A percentile compares a stretch with the other conserved stretches of the same genome.
Evolutionary conservation across 495 filamentous ascomycete genomes (phyloP).

Genomic region (Daldinia grandis): DNA sequence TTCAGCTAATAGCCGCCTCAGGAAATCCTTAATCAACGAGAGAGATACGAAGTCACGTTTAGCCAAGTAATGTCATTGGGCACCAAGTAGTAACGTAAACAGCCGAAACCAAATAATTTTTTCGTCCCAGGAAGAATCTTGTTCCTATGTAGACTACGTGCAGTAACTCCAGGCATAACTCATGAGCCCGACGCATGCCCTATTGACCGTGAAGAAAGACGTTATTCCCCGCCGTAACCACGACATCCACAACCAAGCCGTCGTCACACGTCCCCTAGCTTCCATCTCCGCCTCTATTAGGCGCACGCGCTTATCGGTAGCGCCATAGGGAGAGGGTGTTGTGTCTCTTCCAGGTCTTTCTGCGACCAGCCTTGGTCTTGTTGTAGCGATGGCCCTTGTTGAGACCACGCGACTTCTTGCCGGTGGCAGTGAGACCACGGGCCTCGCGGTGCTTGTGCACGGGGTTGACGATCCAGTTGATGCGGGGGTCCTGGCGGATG

Average conservation of each 20-base stretch:
- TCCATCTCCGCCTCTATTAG: constrained; percentile 11
- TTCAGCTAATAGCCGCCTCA: too few relatives aligned
- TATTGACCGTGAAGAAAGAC: constrained; percentile 44
- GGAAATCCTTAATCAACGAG: neutral
- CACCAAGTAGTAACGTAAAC: neutral
- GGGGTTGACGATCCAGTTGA: constrained; percentile 99
- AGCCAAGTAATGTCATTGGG: neutral
- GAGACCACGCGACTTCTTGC: constrained; percentile 99
- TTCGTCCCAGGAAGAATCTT: constrained; percentile 42
- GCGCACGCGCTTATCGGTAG: constrained; percentile 65
- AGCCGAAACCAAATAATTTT: constrained; percentile 30
- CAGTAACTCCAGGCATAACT: constrained; percentile 47
- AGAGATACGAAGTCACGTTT: neutral
- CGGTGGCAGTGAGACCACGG: constrained; percentile 94
- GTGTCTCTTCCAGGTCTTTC: constrained; percentile 99
- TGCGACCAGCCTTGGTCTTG: constrained; percentile 92
- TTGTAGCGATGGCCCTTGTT: constrained; percentile 98
- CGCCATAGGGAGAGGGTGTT: constrained; percentile 97
- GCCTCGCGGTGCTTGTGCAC: constrained; percentile 99
- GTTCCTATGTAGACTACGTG: constrained; percentile 47
- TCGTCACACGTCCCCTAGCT: constrained; percentile 24
- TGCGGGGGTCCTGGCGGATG: constrained; percentile 96
- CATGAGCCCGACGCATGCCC: constrained; percentile 48
- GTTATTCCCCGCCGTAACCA: constrained; percentile 42
- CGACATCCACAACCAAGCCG: constrained; percentile 36